Base-by-base conservation (phyloP, 768 basidiomycete genomes). In the Tephrocybe sp. region DNA sequence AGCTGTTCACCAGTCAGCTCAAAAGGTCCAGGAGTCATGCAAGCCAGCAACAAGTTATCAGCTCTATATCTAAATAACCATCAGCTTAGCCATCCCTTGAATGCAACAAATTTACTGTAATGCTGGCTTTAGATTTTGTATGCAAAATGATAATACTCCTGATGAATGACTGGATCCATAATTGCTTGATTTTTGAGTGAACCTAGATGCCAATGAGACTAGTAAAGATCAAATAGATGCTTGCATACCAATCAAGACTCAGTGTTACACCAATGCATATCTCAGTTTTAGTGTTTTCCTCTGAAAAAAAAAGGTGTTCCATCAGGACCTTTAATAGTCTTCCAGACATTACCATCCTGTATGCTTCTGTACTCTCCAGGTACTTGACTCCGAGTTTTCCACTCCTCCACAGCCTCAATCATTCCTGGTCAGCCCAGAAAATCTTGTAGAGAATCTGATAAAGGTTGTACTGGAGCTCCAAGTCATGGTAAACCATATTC, bases 51-150 rank as follows among this genome's bases (percentile, higher is more conserved):
- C n/a, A n/a, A n/a, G n/a, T n/a, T n/a, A n/a, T n/a, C n/a, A n/a
- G n/a, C n/a, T n/a, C n/a, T n/a, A n/a, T n/a, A n/a, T n/a, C n/a
- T n/a, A n/a, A n/a, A n/a, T n/a, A n/a, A n/a, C n/a, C n/a, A n/a
- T n/a, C n/a, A n/a, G n/a, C n/a, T n/a, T n/a, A n/a, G n/a, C n/a
- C n/a, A n/a, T n/a, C n/a, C n/a, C n/a, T n/a, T n/a, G n/a, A n/a
- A n/a, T n/a, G n/a, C n/a, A n/a, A n/a, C n/a, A n/a, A 15, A 66
- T 52, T 12, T 27, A 43, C 42, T 16, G 25, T n/a, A 43, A 5
- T n/a, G n/a, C n/a, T 43, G 24, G 9, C n/a, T 19, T 43, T 15
- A 43, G n/a, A 12, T 43, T 43, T 28, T 22, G n/a, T 26, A 43
- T 43, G 12, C 42, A 43, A 16, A 43, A 43, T 43, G 42, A 43